Conservation (phyloP, 1,139 yeast genomes). For the Diutina sp. region DNA sequence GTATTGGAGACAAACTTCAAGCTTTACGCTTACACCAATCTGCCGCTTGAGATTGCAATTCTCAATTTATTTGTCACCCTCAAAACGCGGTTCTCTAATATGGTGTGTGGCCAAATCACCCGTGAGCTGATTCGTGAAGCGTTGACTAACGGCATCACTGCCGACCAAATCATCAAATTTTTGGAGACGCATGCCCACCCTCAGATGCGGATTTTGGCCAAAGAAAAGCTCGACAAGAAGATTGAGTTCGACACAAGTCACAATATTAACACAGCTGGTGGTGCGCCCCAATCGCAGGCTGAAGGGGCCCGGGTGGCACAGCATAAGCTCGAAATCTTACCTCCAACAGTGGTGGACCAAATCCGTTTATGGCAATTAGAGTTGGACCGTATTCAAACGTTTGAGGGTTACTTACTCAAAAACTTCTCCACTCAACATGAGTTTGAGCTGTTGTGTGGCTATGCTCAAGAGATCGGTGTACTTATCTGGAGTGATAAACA, state of each 20-base stretch:
- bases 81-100: slow-evolving; percentile 73
- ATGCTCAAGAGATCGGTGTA: slow-evolving; percentile 87
- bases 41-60: slow-evolving; percentile 92
- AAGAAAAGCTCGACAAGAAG: slow-evolving; percentile 53
- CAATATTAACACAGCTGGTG: slow-evolving; percentile 37
- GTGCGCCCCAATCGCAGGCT: slow-evolving; percentile 24
- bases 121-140: slow-evolving; percentile 87
- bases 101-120: slow-evolving; percentile 89
- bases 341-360: slow-evolving; percentile 95
- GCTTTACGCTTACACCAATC: slow-evolving; percentile 84
- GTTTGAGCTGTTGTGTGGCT: slow-evolving; percentile 56
- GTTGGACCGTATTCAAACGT: slow-evolving; percentile 80
- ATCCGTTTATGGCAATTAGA: slow-evolving; percentile 94
- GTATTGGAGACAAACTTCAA: slow-evolving; percentile 91
- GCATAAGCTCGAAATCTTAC: slow-evolving; percentile 52
- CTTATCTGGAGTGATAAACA: slow-evolving; percentile 68
- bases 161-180: slow-evolving; percentile 86
- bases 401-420: slow-evolving; percentile 78
- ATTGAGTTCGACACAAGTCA: slow-evolving; percentile 51
- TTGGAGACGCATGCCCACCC: slow-evolving; percentile 90
- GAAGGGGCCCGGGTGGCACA: slow-evolving; percentile 15
- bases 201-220: slow-evolving; percentile 68
- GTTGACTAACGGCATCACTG: slow-evolving; percentile 77
- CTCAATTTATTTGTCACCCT: slow-evolving; percentile 78
- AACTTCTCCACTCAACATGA: slow-evolving; percentile 75